Evolutionary conservation across 257 asterid genomes (phyloP).

Genomic region (Apocynum venetum): DNA sequence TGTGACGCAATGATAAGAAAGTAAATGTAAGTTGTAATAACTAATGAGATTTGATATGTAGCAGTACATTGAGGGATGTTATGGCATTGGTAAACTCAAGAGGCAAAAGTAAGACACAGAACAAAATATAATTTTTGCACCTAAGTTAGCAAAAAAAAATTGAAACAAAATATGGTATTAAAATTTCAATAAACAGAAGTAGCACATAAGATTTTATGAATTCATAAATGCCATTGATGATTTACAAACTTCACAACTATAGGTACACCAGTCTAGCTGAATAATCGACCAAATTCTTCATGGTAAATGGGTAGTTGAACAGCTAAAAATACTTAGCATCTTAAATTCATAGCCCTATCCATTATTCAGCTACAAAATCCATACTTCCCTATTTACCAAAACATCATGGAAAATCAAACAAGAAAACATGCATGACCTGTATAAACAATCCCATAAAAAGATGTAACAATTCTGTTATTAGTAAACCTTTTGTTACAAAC

Average conservation of each 20-base stretch:
- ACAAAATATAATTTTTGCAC: neutral
- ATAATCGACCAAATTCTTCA: neutral
- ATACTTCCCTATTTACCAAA: neutral
- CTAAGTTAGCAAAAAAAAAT: neutral
- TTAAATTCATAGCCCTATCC: neutral
- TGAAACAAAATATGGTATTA: neutral
- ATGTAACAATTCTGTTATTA: neutral
- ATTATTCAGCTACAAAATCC: neutral
- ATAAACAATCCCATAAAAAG: neutral
- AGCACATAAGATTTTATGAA: too few species aligned
- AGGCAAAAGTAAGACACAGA: neutral
- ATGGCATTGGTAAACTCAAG: neutral
- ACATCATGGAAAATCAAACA: neutral
- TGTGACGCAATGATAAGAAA: conserved; percentile 15
- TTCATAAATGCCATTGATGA: neutral
- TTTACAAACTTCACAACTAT: neutral
- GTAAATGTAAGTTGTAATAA: neutral
- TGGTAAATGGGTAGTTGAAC: neutral
- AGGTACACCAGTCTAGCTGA: neutral
- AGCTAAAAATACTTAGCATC: neutral
- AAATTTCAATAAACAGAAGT: too few species aligned
- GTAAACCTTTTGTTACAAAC: conserved; percentile 19
- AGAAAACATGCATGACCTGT: neutral
- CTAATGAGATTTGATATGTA: neutral
- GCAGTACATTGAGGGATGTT: neutral